Evolutionary conservation across 1,139 yeast genomes (phyloP).

Genomic region (Kazachstania sp.): DNA sequence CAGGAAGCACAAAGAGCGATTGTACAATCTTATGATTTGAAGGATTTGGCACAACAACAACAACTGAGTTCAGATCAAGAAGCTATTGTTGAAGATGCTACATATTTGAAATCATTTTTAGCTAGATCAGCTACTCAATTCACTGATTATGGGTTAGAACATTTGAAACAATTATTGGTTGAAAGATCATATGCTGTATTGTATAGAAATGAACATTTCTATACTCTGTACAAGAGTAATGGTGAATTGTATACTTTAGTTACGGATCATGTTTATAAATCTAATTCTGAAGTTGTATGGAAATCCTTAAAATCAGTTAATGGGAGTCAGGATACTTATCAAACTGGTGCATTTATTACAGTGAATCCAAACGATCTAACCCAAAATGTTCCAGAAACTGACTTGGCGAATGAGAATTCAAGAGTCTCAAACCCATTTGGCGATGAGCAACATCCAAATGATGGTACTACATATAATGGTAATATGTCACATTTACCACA

Average conservation of each 20-base stretch:
- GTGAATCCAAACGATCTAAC: slow-evolving; percentile 9
- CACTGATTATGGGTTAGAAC: slow-evolving; percentile 53
- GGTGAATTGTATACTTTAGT: slow-evolving; percentile 51
- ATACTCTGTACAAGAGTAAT: slow-evolving; percentile 51
- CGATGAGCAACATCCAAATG: slow-evolving; percentile 4
- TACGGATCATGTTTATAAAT: slow-evolving; percentile 57
- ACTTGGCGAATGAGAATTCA: not conserved
- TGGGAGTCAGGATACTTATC: slow-evolving; percentile 60
- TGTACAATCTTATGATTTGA: slow-evolving; percentile 34
- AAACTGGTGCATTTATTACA: slow-evolving; percentile 52
- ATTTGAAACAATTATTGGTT: slow-evolving; percentile 37
- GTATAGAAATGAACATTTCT: slow-evolving; percentile 78
- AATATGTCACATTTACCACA: not conserved
- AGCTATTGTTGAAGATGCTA: slow-evolving; percentile 27
- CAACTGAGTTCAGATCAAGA: slow-evolving; percentile 9
- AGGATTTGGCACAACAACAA: slow-evolving; percentile 8
- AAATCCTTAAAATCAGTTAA: slow-evolving; percentile 57
- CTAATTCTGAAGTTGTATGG: slow-evolving; percentile 55
- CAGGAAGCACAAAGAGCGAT: slow-evolving; percentile 39
- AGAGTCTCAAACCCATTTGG: slow-evolving; percentile 13
- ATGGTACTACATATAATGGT: not conserved
- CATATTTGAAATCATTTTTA: slow-evolving; percentile 31
- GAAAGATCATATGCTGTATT: slow-evolving; percentile 51
- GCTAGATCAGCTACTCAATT: slow-evolving; percentile 58
- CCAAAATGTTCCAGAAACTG: not conserved